These are phyloP conservation scores for Sclerotinia glacialis DNA, from an alignment of 2,329 filamentous ascomycete species.

Conservation along the genomic window DNA sequence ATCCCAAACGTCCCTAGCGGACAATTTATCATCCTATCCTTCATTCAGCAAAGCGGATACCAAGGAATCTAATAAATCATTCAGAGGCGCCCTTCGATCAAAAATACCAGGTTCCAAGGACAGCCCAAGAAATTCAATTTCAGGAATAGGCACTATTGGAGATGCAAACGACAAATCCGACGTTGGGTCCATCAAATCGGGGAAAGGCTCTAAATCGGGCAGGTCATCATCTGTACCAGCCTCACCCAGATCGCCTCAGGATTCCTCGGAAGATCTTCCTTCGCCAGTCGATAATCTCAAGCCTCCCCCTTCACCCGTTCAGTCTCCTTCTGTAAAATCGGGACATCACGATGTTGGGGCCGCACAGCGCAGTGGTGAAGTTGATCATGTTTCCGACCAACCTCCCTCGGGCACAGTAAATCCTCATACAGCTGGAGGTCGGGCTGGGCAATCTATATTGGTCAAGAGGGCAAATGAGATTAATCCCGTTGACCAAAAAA, in stretches of 20 bases:
- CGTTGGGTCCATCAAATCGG: constrained; percentile 70
- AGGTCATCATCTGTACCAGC: constrained; percentile 41
- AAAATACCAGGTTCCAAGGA: constrained; percentile 81
- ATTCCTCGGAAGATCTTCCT: constrained; percentile 42
- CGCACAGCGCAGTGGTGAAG: constrained; percentile 82
- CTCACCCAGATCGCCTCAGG: constrained; percentile 36
- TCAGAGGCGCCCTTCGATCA: constrained; percentile 72
- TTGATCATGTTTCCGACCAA: constrained; percentile 89
- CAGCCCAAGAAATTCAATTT: constrained; percentile 74
- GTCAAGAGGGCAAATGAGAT: constrained; percentile 68
- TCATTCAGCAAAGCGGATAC: constrained; percentile 92
- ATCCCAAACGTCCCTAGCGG: constrained; percentile 37
- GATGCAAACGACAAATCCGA: constrained; percentile 64
- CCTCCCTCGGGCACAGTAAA: constrained; percentile 68
- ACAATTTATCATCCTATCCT: constrained; percentile 73
- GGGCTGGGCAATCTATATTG: constrained; percentile 85
- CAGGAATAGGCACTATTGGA: constrained; percentile 56
- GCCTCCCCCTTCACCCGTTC: constrained; percentile 81
- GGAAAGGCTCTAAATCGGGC: constrained; percentile 56
- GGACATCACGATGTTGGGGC: constrained; percentile 76
- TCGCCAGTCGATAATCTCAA: constrained; percentile 52
- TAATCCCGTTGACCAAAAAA: constrained; percentile 57
- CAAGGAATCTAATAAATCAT: constrained; percentile 84
- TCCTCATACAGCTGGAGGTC: constrained; percentile 57
- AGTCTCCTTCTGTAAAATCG: constrained; percentile 68